Percentiles rank a stretch among this genome's conserved stretches.
Evolutionary conservation across 345 rosid species (phyloP).

Genomic region (Acer negundo): DNA sequence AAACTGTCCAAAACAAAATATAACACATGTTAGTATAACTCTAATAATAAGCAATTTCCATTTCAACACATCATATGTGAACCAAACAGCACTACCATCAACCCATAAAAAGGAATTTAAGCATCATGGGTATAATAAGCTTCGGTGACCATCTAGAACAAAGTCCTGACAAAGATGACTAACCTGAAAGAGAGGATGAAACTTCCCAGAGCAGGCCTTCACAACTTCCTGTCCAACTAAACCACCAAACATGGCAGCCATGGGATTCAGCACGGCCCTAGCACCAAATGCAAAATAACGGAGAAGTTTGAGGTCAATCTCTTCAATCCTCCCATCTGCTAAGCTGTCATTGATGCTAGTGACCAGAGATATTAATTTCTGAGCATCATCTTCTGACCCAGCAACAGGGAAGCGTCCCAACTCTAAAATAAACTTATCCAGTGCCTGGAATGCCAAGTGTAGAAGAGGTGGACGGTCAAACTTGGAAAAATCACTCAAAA

Average conservation of each 20-base stretch:
- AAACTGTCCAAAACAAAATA: conserved; percentile 47
- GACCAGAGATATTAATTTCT: conserved; percentile 60
- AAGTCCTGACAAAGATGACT: conserved; percentile 2
- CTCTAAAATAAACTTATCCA: conserved; percentile 55
- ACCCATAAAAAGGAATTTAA: not conserved
- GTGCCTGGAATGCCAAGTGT: conserved; percentile 70
- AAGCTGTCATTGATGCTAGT: conserved; percentile 49
- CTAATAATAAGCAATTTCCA: conserved; percentile 11
- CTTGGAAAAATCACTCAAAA: conserved; percentile 72
- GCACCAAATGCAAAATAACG: conserved; percentile 82
- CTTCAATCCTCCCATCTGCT: conserved; percentile 67
- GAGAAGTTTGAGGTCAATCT: conserved; percentile 61
- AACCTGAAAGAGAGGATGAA: conserved; percentile 91
- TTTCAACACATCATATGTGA: not conserved
- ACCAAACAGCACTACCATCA: not conserved
- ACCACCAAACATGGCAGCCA: conserved; percentile 97
- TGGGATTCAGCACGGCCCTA: conserved; percentile 88
- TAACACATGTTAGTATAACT: conserved; percentile 15
- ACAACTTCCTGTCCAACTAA: conserved; percentile 91
- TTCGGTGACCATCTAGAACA: not conserved
- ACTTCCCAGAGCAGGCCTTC: conserved; percentile 94
- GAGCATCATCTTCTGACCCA: conserved; percentile 90
- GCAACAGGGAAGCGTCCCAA: conserved; percentile 60
- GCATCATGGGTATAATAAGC: not conserved
- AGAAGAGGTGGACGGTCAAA: conserved; percentile 70